Percentiles rank a stretch among this genome's conserved stretches.
These are phyloP conservation scores for Sergeia podlipaevii DNA, from an alignment of 208 protist species.

Conservation along the genomic window DNA sequence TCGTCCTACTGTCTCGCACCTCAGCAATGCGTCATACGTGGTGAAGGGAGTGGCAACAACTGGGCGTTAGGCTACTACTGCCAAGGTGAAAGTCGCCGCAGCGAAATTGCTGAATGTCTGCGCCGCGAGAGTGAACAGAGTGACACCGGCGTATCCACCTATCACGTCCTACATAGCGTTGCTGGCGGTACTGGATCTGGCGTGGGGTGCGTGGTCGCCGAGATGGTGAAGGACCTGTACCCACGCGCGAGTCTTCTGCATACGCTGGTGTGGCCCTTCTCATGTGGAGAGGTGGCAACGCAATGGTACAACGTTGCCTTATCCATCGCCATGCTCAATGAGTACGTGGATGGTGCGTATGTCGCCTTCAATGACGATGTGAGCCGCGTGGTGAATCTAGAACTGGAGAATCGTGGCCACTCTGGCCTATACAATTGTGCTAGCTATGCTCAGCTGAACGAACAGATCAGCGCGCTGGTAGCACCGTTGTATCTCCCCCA, in stretches of 20 bases:
- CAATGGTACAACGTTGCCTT: constrained; percentile 88
- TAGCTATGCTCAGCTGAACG: constrained; percentile 38
- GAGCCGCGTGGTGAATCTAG: constrained; percentile 16
- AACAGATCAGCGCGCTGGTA: constrained; percentile 38
- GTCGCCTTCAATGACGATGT: constrained; percentile 65
- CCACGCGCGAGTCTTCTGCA: constrained; percentile 52
- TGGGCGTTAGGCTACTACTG: constrained; percentile 86
- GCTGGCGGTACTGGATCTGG: constrained; percentile 91
- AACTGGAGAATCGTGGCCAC: constrained; percentile 12
- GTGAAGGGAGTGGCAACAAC: constrained; percentile 87
- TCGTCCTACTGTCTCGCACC: constrained; percentile 36
- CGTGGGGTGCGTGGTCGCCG: constrained; percentile 74
- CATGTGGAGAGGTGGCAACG: constrained; percentile 76
- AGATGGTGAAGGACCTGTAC: constrained; percentile 59
- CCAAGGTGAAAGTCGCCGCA: constrained; percentile 49
- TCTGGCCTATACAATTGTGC: constrained; percentile 25
- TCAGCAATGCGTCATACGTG: constrained; percentile 66
- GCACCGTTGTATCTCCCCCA: constrained; percentile 60
- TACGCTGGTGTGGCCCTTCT: constrained; percentile 77
- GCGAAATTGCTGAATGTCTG: constrained; percentile 63
- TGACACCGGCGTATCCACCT: constrained; percentile 42
- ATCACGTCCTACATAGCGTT: constrained; percentile 82
- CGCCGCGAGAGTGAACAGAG: constrained; percentile 66
- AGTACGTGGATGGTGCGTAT: constrained; percentile 62
- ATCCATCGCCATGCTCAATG: constrained; percentile 44